Evolutionary conservation across 331 rosid species (phyloP).

Genomic region (Prunus yedoensis): DNA sequence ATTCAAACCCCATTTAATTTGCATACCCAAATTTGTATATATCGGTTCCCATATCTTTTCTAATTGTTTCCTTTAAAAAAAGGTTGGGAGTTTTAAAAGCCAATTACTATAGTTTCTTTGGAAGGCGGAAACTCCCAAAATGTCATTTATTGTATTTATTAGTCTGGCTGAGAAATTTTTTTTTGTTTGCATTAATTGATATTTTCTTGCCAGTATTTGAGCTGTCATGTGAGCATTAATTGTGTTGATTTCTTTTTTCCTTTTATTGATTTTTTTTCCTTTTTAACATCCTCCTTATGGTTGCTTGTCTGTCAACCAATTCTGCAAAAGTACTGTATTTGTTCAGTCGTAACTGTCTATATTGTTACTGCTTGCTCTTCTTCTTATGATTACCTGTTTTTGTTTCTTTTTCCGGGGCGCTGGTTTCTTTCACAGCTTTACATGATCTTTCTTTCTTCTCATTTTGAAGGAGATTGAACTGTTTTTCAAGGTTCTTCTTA

Average conservation of each 20-base stretch:
- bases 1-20: neutral
- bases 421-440: neutral
- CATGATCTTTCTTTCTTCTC: neutral
- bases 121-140: neutral
- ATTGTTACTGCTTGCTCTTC: neutral
- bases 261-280: neutral
- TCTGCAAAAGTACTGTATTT: neutral
- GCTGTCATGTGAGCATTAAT: neutral
- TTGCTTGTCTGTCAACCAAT: neutral
- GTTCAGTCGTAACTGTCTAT: neutral
- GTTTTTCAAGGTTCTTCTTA: neutral
- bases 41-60: neutral
- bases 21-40: neutral
- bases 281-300: neutral
- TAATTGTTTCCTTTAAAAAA: neutral
- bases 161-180: neutral
- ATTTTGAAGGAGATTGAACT: neutral
- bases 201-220: neutral
- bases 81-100: neutral
- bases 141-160: neutral
- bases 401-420: neutral
- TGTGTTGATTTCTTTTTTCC: neutral
- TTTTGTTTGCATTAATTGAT: neutral
- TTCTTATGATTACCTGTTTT: neutral
- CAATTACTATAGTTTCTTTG: neutral